phyloP scores from a whole-genome alignment of 176 grass and related monocot genomes.

The Lolium multiflorum region DNA sequence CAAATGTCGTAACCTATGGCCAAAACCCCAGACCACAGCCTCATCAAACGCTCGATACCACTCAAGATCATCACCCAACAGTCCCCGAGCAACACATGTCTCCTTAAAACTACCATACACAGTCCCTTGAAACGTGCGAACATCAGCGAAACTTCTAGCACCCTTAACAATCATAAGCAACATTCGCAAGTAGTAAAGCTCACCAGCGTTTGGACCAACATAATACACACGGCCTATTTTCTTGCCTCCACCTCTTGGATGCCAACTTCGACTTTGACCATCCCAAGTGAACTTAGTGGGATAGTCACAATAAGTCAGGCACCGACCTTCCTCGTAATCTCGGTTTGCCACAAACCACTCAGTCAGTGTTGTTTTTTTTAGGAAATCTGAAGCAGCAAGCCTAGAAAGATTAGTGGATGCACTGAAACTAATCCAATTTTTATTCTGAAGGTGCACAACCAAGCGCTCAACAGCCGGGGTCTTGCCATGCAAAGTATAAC shows the following conservation, averaged over 20 bases:
- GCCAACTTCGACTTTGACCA: neutral
- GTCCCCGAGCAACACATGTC: neutral
- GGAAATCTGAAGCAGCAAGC: too few relatives aligned
- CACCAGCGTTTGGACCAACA: neutral
- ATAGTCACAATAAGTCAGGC: neutral
- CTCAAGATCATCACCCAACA: neutral
- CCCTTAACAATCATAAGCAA: neutral
- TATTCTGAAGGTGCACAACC: neutral
- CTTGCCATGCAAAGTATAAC: neutral
- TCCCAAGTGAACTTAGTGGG: neutral
- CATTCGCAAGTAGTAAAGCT: neutral
- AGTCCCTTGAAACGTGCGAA: neutral
- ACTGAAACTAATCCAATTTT: neutral
- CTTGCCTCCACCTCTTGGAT: neutral
- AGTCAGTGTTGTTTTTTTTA: neutral
- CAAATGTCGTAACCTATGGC: neutral
- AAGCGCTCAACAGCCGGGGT: neutral
- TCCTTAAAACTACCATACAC: neutral
- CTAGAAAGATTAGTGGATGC: too few relatives aligned
- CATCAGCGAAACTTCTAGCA: neutral
- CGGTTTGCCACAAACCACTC: neutral
- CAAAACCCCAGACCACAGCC: neutral
- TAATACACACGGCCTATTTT: neutral
- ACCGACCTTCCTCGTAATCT: neutral
- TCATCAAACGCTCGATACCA: neutral